Percentiles rank a stretch among this genome's conserved stretches.
Conservation (phyloP, 495 filamentous ascomycete genomes). For the Trichoderma parareesei region DNA sequence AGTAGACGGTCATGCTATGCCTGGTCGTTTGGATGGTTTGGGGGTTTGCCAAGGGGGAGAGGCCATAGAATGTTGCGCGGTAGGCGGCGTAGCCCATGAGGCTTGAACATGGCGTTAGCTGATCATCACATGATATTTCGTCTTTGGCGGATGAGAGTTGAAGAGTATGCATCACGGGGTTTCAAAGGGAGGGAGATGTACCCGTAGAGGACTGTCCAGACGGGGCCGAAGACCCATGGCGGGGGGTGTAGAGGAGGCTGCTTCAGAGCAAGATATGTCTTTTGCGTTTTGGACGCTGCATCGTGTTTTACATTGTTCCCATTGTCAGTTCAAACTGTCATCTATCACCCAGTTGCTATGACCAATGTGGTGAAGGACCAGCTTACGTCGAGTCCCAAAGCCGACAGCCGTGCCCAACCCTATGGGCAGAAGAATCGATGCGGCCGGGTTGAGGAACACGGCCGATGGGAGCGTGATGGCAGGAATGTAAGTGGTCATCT, state of each 20-base stretch:
- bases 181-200: background rate
- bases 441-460: slow-evolving; percentile 57
- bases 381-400: slow-evolving; percentile 48
- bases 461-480: slow-evolving; percentile 55
- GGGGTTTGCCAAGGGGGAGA: slow-evolving; percentile 27
- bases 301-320: background rate
- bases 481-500: slow-evolving; percentile 61
- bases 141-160: too few species aligned
- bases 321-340: background rate
- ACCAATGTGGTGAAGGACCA: too few species aligned
- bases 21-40: slow-evolving; percentile 26
- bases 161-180: background rate
- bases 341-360: background rate
- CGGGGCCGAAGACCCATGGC: slow-evolving; percentile 69
- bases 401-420: slow-evolving; percentile 56
- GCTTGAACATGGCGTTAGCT: background rate
- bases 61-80: slow-evolving; percentile 52
- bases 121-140: too few species aligned
- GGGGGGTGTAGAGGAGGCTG: slow-evolving; percentile 80
- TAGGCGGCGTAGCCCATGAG: slow-evolving; percentile 85
- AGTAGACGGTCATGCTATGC: slow-evolving; percentile 69
- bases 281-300: slow-evolving; percentile 47
- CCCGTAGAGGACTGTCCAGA: slow-evolving; percentile 81
- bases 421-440: slow-evolving; percentile 62
- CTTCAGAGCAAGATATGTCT: slow-evolving; percentile 56